These are phyloP conservation scores for Trichothecium roseum DNA, from an alignment of 2,329 filamentous ascomycete genomes.

Conservation along the genomic window DNA sequence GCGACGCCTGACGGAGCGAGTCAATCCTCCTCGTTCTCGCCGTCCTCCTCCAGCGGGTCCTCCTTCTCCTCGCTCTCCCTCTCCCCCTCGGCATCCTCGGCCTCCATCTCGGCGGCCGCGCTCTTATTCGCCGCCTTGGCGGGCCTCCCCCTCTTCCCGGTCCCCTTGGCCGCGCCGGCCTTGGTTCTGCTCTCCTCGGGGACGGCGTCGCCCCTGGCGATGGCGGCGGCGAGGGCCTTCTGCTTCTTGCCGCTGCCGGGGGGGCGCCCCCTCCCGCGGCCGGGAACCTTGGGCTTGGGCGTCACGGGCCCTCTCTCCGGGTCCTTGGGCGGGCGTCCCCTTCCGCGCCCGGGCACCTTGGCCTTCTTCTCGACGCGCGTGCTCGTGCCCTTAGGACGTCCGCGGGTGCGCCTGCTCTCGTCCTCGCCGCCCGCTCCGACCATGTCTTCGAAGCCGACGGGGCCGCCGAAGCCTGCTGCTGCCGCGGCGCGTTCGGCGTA, in stretches of 20 bases:
- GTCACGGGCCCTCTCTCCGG: too few relatives aligned
- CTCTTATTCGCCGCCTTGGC: too few relatives aligned
- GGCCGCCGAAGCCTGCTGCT: too few relatives aligned
- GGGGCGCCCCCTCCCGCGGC: constrained; percentile 3
- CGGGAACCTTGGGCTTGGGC: constrained; percentile 22
- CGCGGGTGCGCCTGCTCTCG: neutral
- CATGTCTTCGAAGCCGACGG: too few relatives aligned
- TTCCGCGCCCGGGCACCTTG: constrained; percentile 13
- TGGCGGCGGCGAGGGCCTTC: too few relatives aligned
- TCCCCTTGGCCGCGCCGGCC: too few relatives aligned
- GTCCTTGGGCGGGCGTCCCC: constrained; percentile 29
- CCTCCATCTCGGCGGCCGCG: neutral
- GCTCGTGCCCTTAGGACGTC: neutral
- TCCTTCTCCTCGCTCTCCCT: constrained; percentile 1
- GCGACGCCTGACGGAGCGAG: too few relatives aligned
- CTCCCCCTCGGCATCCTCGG: constrained; percentile 5
- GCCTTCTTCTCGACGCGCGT: constrained; percentile 9
- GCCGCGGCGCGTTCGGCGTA: too few relatives aligned
- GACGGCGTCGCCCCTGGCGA: too few relatives aligned
- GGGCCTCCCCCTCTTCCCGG: too few relatives aligned
- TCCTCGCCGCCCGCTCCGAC: neutral
- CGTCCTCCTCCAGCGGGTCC: neutral
- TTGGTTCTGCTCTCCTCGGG: too few relatives aligned
- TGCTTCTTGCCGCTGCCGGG: constrained; percentile 1
- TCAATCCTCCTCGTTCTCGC: too few relatives aligned